Percentiles rank a stretch among this genome's conserved stretches.
phyloP scores from a whole-genome alignment of 1,284 basidiomycete genomes.

The Microbotryum intermedium region DNA sequence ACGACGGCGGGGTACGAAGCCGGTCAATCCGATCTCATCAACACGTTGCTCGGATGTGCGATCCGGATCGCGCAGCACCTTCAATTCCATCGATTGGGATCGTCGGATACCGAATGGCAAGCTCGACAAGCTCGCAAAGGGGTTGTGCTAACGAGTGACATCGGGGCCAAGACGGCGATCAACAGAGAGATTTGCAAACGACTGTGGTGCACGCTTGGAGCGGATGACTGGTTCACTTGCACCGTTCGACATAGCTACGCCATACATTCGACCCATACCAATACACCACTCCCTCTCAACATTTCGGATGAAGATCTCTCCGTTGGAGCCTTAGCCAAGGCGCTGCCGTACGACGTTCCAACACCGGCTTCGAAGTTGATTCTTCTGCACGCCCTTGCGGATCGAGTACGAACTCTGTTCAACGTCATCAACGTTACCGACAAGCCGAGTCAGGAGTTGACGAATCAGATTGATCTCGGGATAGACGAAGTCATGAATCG shows the following conservation, averaged over 20 bases:
- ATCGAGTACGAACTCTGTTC: conserved; percentile 18
- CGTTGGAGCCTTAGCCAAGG: conserved; percentile 2
- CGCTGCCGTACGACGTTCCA: conserved; percentile 11
- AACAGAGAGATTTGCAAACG: conserved; percentile 25
- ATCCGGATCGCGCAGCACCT: conserved; percentile 25
- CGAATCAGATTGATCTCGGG: conserved; percentile 17
- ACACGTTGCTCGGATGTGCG: conserved; percentile 19
- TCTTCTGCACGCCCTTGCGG: conserved; percentile 6
- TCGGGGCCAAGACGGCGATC: conserved; percentile 19
- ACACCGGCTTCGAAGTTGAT: conserved; percentile 22
- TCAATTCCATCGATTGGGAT: conserved; percentile 22
- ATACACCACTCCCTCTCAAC: conserved; percentile 24
- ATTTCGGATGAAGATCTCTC: conserved; percentile 20
- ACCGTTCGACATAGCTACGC: conserved; percentile 15
- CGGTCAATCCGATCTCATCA: conserved; percentile 23
- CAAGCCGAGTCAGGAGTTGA: conserved; percentile 5
- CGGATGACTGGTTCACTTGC: conserved; percentile 22
- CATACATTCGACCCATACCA: conserved; percentile 17
- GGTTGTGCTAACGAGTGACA: conserved; percentile 14
- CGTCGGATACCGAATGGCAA: conserved; percentile 21
- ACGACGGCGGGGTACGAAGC: conserved; percentile 14
- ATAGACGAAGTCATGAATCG: conserved; percentile 12
- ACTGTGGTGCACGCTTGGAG: conserved; percentile 19
- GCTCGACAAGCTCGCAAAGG: conserved; percentile 13
- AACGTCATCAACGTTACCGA: conserved; percentile 12